Evolutionary conservation across 805 yeast species (phyloP).

Genomic region (Pichia exigua): DNA sequence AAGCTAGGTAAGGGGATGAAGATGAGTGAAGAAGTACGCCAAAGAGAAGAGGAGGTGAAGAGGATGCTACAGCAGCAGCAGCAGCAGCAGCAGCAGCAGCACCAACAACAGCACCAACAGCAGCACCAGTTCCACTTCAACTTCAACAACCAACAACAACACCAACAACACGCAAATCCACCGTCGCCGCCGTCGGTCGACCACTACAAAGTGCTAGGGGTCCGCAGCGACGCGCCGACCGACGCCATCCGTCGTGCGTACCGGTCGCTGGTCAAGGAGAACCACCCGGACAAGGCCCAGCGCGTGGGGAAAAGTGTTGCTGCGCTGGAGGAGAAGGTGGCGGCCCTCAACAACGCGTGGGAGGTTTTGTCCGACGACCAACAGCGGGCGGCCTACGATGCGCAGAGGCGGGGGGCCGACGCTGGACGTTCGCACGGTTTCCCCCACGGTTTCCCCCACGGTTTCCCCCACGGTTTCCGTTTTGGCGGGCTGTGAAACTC

Average conservation of each 20-base stretch:
- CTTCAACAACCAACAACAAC: background rate
- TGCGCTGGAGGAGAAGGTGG: background rate
- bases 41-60: background rate
- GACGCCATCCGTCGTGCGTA: background rate
- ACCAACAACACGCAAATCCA: too few relatives aligned
- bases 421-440: background rate
- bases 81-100: slow-evolving; percentile 27
- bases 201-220: background rate
- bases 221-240: background rate
- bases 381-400: background rate
- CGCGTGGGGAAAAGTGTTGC: background rate
- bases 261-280: background rate
- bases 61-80: background rate
- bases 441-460: background rate
- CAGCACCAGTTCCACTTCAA: slow-evolving; percentile 11
- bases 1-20: slow-evolving; percentile 30
- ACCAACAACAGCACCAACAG: slow-evolving; percentile 30
- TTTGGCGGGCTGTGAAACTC: background rate
- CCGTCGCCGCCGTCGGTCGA: background rate
- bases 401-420: background rate
- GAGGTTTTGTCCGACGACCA: background rate
- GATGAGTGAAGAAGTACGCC: slow-evolving; percentile 23
- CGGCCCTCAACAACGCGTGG: background rate
- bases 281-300: background rate
- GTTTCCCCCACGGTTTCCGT: background rate